Percentiles rank a stretch among this genome's conserved stretches.
These are phyloP conservation scores for Aspergillus phoenicis DNA, from an alignment of 2,329 filamentous ascomycete species.

Conservation along the genomic window DNA sequence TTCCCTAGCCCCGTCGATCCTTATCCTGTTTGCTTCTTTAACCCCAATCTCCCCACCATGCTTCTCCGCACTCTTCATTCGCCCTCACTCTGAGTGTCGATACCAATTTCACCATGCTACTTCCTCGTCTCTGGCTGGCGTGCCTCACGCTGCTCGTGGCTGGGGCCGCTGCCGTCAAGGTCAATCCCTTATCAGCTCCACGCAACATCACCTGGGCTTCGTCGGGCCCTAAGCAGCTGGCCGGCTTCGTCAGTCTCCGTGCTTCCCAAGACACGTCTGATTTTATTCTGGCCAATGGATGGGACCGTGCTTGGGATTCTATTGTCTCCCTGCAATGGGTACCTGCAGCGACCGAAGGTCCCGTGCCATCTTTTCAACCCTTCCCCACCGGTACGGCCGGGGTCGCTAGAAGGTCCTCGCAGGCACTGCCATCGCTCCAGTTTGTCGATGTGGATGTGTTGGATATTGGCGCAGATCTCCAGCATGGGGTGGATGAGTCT, in stretches of 20 bases:
- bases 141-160: conserved; percentile 35
- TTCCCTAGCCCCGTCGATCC: no score
- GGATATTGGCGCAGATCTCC: conserved; percentile 51
- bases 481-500: conserved; percentile 61
- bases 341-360: conserved; percentile 56
- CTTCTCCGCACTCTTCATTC: no score
- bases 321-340: conserved; percentile 57
- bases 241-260: conserved; percentile 42
- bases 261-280: conserved; percentile 32
- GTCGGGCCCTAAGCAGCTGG: conserved; percentile 52
- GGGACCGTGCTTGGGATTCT: conserved; percentile 53
- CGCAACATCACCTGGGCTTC: conserved; percentile 56
- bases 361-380: conserved; percentile 51
- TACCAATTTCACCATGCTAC: conserved; percentile 26
- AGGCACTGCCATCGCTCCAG: conserved; percentile 38
- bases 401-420: conserved; percentile 31
- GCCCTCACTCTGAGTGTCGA: no score
- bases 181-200: conserved; percentile 59
- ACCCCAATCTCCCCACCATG: no score
- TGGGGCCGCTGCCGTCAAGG: conserved; percentile 49
- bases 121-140: conserved; percentile 28
- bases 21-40: no score
- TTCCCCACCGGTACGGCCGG: conserved; percentile 51
- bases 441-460: conserved; percentile 51
- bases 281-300: conserved; percentile 49